These are phyloP conservation scores for Rhizoctonia solani DNA, from an alignment of 1,284 basidiomycete species.

Conservation along the genomic window DNA sequence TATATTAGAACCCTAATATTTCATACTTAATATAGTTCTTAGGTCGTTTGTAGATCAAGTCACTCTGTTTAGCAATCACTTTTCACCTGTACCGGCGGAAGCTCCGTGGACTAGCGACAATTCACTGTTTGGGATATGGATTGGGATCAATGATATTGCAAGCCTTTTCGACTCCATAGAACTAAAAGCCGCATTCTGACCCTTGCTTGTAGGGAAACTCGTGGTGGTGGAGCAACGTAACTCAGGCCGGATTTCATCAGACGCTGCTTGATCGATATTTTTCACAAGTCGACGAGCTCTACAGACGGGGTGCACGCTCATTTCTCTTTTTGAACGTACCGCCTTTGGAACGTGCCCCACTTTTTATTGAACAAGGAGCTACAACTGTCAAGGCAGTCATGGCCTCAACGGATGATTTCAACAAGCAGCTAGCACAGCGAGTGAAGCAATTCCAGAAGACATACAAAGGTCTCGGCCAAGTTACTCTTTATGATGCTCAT, in stretches of 20 bases:
- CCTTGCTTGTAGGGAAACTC: constrained; percentile 12
- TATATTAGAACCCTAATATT: not conserved
- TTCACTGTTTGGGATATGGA: constrained; percentile 34
- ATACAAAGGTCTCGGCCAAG: constrained; percentile 22
- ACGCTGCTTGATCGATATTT: constrained; percentile 29
- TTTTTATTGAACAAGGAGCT: constrained; percentile 30
- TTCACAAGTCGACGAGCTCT: constrained; percentile 12
- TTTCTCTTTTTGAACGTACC: constrained; percentile 34
- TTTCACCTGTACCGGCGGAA: constrained; percentile 27
- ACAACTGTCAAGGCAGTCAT: constrained; percentile 4
- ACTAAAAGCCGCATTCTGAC: not conserved
- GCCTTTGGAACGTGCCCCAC: constrained; percentile 31
- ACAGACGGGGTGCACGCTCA: constrained; percentile 13
- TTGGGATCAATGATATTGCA: constrained; percentile 32
- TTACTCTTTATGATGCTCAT: constrained; percentile 33
- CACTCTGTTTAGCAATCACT: constrained; percentile 22
- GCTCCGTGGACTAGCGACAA: constrained; percentile 34
- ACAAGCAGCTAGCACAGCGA: constrained; percentile 28
- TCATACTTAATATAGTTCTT: not conserved
- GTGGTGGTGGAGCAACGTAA: constrained; percentile 23
- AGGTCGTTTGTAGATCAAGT: constrained; percentile 61
- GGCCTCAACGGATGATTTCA: constrained; percentile 22
- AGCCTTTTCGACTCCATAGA: not conserved
- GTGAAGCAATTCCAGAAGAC: constrained; percentile 18
- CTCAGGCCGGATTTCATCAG: constrained; percentile 32